Evolutionary conservation across 148 eudicot genomes (phyloP).

Genomic region (Vaccinium macrocarpon): DNA sequence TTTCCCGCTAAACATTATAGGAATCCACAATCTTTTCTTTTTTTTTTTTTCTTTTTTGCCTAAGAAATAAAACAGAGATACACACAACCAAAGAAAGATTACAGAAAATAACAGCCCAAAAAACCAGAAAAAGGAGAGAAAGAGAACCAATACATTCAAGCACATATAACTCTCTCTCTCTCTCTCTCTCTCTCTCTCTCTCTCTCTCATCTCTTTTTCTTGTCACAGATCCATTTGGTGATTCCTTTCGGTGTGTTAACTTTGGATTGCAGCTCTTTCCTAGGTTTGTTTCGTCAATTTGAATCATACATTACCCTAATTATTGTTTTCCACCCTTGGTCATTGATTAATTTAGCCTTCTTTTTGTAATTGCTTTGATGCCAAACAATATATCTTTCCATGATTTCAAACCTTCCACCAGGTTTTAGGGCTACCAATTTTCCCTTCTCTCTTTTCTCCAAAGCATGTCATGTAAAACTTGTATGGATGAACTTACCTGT

Average conservation of each 20-base stretch:
- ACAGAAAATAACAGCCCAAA: background rate
- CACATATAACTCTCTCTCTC: background rate
- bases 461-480: background rate
- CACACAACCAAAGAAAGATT: background rate
- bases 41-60: background rate
- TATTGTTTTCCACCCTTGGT: background rate
- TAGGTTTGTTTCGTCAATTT: background rate
- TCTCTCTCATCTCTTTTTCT: background rate
- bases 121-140: background rate
- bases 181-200: background rate
- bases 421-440: background rate
- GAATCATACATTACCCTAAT: background rate
- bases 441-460: background rate
- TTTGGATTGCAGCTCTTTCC: background rate
- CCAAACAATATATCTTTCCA: background rate
- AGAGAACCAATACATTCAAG: background rate
- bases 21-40: background rate
- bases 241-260: background rate
- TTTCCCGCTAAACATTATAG: slow-evolving; percentile 1
- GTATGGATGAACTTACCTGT: background rate
- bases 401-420: background rate
- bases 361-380: background rate
- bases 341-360: background rate
- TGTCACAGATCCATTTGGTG: background rate
- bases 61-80: background rate